phyloP scores from a whole-genome alignment of 2,329 filamentous ascomycete genomes.

The Pseudogymnoascus verrucosus region DNA sequence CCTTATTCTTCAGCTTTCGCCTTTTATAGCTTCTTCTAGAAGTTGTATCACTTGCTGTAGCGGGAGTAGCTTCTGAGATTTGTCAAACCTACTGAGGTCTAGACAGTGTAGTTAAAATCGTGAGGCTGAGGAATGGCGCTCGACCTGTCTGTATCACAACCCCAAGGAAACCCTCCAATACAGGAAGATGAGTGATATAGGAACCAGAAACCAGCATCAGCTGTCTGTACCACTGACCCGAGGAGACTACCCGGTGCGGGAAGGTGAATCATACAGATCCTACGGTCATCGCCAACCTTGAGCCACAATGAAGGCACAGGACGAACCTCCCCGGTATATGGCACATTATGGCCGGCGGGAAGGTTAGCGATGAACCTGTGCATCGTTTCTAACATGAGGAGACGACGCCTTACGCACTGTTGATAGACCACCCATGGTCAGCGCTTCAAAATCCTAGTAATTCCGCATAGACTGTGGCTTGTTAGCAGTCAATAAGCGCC shows the following conservation, averaged over 20 bases:
- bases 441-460: background rate
- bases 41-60: background rate
- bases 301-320: background rate
- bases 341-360: background rate
- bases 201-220: too few species aligned
- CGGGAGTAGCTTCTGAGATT: background rate
- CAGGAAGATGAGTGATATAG: background rate
- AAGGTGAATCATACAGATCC: background rate
- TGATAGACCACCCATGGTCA: background rate
- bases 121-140: background rate
- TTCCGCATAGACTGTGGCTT: background rate
- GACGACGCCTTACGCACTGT: background rate
- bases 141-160: background rate
- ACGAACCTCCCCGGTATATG: background rate
- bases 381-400: background rate
- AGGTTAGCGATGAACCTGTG: background rate
- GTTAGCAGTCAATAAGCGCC: background rate
- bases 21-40: background rate
- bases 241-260: background rate
- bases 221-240: background rate
- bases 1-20: background rate
- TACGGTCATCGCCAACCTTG: background rate
- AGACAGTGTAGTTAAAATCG: background rate
- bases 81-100: background rate
- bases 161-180: background rate